A percentile compares a stretch with the other conserved stretches of the same genome.
Evolutionary conservation across 306 rosid genomes (phyloP).

Genomic region (Trifolium subterraneum): DNA sequence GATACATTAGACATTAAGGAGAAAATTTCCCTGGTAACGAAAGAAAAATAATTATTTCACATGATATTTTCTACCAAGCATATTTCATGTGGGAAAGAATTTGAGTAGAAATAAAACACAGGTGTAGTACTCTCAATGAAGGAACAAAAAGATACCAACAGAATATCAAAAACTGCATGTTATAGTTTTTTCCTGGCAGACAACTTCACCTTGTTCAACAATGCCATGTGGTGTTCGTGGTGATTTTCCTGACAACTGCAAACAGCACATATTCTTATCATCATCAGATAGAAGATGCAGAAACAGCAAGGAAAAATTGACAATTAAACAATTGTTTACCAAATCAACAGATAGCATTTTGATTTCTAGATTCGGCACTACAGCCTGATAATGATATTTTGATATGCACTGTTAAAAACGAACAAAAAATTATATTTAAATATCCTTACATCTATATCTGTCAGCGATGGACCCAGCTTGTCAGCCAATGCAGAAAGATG

Average conservation of each 20-base stretch:
- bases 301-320: conserved; percentile 23
- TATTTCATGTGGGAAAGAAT: conserved; percentile 39
- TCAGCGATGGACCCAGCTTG: conserved; percentile 87
- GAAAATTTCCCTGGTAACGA: neutral
- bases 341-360: conserved; percentile 4
- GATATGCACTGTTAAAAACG: conserved; percentile 30
- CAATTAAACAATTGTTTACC: conserved; percentile 27
- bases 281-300: conserved; percentile 33
- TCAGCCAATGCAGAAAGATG: conserved; percentile 95
- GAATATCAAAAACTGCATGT: conserved; percentile 56
- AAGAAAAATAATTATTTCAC: conserved; percentile 32
- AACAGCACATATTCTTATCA: conserved; percentile 38
- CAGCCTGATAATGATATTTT: conserved; percentile 31
- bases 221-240: conserved; percentile 56
- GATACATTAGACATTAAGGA: neutral
- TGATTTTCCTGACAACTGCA: conserved; percentile 87
- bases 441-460: conserved; percentile 85
- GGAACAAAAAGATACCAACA: conserved; percentile 50
- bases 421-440: conserved; percentile 17
- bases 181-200: conserved; percentile 59
- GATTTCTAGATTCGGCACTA: conserved; percentile 17
- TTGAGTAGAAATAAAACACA: conserved; percentile 43
- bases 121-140: conserved; percentile 43
- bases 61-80: conserved; percentile 33
- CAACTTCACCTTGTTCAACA: conserved; percentile 91